Evolutionary conservation across 225 moss, liverwort and hornwort species (phyloP).

Genomic region (Pleurozium schreberi): DNA sequence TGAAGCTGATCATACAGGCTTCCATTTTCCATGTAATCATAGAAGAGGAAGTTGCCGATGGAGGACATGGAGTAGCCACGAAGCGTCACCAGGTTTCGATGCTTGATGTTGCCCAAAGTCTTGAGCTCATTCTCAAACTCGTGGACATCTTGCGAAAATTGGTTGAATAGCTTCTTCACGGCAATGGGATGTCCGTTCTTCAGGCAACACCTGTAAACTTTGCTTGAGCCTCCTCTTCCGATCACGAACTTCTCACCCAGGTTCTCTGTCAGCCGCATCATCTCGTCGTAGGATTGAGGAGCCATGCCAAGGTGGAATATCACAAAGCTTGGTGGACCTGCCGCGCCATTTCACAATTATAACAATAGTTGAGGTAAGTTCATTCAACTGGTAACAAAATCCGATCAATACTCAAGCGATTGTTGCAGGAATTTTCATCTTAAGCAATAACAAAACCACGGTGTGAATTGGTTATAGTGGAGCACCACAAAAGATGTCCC

Average conservation of each 20-base stretch:
- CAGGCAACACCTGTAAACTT: slow-evolving; percentile 70
- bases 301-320: slow-evolving; percentile 90
- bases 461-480: not conserved
- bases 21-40: slow-evolving; percentile 91
- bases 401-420: not conserved
- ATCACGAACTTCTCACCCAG: slow-evolving; percentile 71
- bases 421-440: not conserved
- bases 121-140: slow-evolving; percentile 83
- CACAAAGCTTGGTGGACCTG: slow-evolving; percentile 64
- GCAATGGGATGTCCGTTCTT: slow-evolving; percentile 85
- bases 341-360: not conserved
- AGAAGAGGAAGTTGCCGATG: slow-evolving; percentile 81
- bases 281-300: slow-evolving; percentile 87
- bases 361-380: not conserved
- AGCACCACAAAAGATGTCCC: not conserved
- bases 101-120: slow-evolving; percentile 82
- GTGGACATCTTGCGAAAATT: slow-evolving; percentile 59
- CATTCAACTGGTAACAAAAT: not conserved
- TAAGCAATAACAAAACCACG: not conserved
- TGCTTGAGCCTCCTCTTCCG: slow-evolving; percentile 77
- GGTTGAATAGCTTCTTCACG: slow-evolving; percentile 82
- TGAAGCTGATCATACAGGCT: slow-evolving; percentile 81
- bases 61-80: slow-evolving; percentile 80
- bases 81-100: slow-evolving; percentile 74
- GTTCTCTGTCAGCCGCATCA: slow-evolving; percentile 76